Conservation (phyloP, 768 basidiomycete genomes). For the Favolaschia claudopus region DNA sequence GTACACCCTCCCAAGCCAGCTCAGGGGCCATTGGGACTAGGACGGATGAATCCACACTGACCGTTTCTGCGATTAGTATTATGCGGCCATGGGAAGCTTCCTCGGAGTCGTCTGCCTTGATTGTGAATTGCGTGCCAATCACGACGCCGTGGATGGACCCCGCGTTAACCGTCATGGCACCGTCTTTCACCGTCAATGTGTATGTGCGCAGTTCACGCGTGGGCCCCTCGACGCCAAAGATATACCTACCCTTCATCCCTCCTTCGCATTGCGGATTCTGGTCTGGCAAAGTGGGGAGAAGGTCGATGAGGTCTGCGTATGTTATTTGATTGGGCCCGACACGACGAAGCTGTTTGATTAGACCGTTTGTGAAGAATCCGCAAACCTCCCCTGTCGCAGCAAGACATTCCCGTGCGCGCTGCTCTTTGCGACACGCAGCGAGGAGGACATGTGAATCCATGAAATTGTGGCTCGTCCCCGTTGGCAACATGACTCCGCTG, state of each 20-base stretch:
- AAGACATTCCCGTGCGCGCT: slow-evolving; percentile 22
- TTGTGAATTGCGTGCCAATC: slow-evolving; percentile 20
- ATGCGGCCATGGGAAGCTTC: not conserved
- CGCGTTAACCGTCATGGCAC: not conserved
- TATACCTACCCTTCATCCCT: slow-evolving; percentile 10
- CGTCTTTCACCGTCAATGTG: slow-evolving; percentile 4
- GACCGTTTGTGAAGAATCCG: slow-evolving; percentile 24
- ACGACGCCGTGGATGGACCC: slow-evolving; percentile 17
- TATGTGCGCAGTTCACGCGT: not conserved
- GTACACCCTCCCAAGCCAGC: not conserved
- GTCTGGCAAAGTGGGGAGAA: slow-evolving; percentile 17
- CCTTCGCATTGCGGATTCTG: slow-evolving; percentile 27
- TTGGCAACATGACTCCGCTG: slow-evolving; percentile 3
- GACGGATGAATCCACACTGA: slow-evolving; percentile 8
- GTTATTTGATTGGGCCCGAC: slow-evolving; percentile 16
- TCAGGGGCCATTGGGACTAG: not conserved
- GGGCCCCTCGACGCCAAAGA: slow-evolving; percentile 13
- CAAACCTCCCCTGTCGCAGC: slow-evolving; percentile 8
- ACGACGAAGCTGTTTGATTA: slow-evolving; percentile 11
- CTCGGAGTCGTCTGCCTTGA: not conserved
- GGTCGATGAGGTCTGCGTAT: slow-evolving; percentile 13
- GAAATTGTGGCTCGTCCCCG: slow-evolving; percentile 5
- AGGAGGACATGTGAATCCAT: slow-evolving; percentile 28
- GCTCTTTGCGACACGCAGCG: slow-evolving; percentile 21
- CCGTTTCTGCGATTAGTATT: slow-evolving; percentile 14